Evolutionary conservation across 108 stramenopile genomes (phyloP).

Genomic region (Epithemia pelagica): DNA sequence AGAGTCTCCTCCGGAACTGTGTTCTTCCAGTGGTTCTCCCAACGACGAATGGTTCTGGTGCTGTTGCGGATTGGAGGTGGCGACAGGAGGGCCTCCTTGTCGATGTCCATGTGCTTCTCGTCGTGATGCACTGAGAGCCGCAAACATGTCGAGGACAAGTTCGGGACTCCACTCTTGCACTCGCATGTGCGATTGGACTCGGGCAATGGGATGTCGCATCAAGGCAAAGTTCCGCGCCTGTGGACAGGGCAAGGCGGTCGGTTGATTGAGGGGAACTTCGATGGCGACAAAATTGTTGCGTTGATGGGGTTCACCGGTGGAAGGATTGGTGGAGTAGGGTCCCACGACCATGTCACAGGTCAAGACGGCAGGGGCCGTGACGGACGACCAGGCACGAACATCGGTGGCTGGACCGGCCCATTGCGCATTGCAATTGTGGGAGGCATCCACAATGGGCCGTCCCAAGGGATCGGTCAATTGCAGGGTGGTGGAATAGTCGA

Average conservation of each 20-base stretch:
- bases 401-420: not conserved
- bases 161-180: not conserved
- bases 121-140: no score
- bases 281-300: not conserved
- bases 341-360: not conserved
- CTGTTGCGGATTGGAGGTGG: no score
- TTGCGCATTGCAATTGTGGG: not conserved
- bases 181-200: not conserved
- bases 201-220: not conserved
- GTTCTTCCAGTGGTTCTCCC: no score
- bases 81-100: no score
- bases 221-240: not conserved
- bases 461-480: not conserved
- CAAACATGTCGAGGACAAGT: not conserved
- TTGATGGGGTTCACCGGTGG: not conserved
- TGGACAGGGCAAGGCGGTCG: not conserved
- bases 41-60: no score
- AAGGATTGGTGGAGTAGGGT: not conserved
- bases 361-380: not conserved
- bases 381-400: not conserved
- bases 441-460: not conserved
- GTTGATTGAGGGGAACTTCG: not conserved
- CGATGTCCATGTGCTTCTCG: not conserved
- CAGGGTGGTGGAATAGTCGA: not conserved
- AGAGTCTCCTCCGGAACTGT: no score